phyloP scores from a whole-genome alignment of 2,329 filamentous ascomycete species.

The Nemania sp. region DNA sequence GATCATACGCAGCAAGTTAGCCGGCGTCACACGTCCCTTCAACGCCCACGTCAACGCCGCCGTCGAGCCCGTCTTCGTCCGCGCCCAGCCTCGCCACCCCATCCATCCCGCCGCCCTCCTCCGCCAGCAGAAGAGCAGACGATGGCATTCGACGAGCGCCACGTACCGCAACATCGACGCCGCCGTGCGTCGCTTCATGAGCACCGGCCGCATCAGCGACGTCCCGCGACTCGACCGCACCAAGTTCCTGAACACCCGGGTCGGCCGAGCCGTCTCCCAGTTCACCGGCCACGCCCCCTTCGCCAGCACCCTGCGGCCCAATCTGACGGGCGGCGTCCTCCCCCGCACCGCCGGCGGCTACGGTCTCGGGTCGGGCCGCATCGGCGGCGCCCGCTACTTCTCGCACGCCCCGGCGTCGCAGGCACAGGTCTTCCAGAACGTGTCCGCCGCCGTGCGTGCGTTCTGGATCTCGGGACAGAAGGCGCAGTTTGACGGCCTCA shows the following conservation, averaged over 20 bases:
- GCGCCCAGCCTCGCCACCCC: constrained; percentile 52
- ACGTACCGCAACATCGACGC: constrained; percentile 50
- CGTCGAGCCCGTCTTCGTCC: constrained; percentile 52
- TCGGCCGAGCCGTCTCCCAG: constrained; percentile 58
- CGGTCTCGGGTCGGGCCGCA: constrained; percentile 68
- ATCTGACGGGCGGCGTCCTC: constrained; percentile 84
- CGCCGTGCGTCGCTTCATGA: constrained; percentile 57
- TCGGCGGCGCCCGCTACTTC: constrained; percentile 81
- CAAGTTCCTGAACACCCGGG: constrained; percentile 55
- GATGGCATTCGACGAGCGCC: constrained; percentile 53
- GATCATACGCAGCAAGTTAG: constrained; percentile 56
- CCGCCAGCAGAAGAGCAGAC: constrained; percentile 54
- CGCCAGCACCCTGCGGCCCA: constrained; percentile 84
- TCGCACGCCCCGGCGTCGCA: constrained; percentile 84
- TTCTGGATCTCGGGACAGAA: constrained; percentile 93
- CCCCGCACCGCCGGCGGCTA: constrained; percentile 92
- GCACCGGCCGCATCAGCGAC: constrained; percentile 43
- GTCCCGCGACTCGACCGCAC: constrained; percentile 51
- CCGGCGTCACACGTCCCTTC: constrained; percentile 49
- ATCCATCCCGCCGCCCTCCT: constrained; percentile 57
- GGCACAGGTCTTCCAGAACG: constrained; percentile 90
- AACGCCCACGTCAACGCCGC: constrained; percentile 52
- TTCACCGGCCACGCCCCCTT: constrained; percentile 82
- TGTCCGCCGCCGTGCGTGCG: constrained; percentile 89
- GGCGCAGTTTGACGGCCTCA: constrained; percentile 80